Conservation (phyloP, 768 basidiomycete genomes). For the Pleurotus cornucopiae region DNA sequence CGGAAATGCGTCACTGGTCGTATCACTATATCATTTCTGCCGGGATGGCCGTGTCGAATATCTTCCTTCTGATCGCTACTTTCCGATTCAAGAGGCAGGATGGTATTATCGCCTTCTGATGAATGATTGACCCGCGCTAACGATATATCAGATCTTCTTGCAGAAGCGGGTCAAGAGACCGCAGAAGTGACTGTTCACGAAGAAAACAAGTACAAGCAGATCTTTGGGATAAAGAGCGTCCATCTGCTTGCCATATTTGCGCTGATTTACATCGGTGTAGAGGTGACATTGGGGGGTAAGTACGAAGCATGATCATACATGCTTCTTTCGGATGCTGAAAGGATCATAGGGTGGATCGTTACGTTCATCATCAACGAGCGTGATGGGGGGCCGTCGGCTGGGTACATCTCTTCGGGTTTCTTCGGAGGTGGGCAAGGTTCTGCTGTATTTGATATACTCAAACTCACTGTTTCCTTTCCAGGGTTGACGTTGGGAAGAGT, state of each 20-base stretch:
- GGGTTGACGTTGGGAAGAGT: constrained; percentile 52
- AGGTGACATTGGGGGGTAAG: constrained; percentile 48
- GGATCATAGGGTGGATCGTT: constrained; percentile 45
- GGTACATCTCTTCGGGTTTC: constrained; percentile 39
- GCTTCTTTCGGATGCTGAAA: no score
- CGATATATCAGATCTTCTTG: constrained; percentile 13
- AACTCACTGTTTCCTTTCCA: constrained; percentile 5
- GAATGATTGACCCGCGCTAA: not conserved
- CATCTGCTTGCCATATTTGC: constrained; percentile 43
- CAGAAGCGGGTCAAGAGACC: constrained; percentile 20
- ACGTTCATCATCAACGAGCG: constrained; percentile 43
- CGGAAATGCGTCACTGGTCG: constrained; percentile 47
- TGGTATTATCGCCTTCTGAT: constrained; percentile 15
- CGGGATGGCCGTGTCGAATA: constrained; percentile 42
- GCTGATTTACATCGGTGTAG: constrained; percentile 46
- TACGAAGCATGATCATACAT: no score
- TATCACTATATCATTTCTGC: constrained; percentile 59
- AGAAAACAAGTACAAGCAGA: constrained; percentile 39
- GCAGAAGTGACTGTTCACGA: constrained; percentile 17
- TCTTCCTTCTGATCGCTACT: constrained; percentile 15
- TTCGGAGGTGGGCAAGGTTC: constrained; percentile 15
- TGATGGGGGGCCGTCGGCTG: constrained; percentile 40
- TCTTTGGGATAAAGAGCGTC: constrained; percentile 35
- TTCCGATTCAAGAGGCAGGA: constrained; percentile 25
- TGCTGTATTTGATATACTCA: not conserved